These are phyloP conservation scores for Arthrobotrys musiformis DNA, from an alignment of 2,329 filamentous ascomycete species.

Conservation along the genomic window DNA sequence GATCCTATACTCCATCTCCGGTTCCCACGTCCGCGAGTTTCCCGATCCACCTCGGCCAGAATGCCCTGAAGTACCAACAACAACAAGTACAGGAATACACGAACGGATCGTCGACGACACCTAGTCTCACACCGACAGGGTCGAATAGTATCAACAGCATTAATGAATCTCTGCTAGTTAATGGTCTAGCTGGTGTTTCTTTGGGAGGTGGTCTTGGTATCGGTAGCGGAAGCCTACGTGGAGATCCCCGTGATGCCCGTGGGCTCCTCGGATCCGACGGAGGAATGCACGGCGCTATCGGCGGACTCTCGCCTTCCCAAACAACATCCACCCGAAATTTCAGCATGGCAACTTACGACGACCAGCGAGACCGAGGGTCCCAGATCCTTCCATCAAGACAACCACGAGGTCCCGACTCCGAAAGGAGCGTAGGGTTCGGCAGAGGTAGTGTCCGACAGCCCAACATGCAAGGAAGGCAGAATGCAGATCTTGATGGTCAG, in stretches of 20 bases:
- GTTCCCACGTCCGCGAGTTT: constrained; percentile 90
- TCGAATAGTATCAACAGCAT: constrained; percentile 63
- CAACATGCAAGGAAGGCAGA: constrained; percentile 37
- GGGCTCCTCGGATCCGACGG: constrained; percentile 57
- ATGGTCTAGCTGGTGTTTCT: constrained; percentile 66
- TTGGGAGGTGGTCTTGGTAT: constrained; percentile 59
- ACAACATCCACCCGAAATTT: constrained; percentile 58
- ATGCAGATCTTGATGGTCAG: constrained; percentile 52
- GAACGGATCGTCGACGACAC: constrained; percentile 71
- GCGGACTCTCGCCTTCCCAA: constrained; percentile 51
- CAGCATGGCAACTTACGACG: constrained; percentile 58
- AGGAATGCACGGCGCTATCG: constrained; percentile 51
- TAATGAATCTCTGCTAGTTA: constrained; percentile 71
- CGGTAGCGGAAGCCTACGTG: constrained; percentile 58
- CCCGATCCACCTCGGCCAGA: constrained; percentile 73
- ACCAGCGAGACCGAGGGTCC: constrained; percentile 57
- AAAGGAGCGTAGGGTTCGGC: constrained; percentile 59
- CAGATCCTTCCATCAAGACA: constrained; percentile 60
- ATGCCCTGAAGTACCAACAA: constrained; percentile 69
- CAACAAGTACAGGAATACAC: constrained; percentile 71
- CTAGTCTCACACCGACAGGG: constrained; percentile 72
- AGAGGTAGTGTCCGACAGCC: constrained; percentile 51
- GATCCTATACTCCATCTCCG: constrained; percentile 93
- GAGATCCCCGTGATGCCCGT: constrained; percentile 59
- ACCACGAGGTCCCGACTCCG: constrained; percentile 60